Evolutionary conservation across 2,329 filamentous ascomycete species (phyloP), one percentile per base, ranked within the genome.

Genomic region (Tolypocladium ophioglossoides): DNA sequence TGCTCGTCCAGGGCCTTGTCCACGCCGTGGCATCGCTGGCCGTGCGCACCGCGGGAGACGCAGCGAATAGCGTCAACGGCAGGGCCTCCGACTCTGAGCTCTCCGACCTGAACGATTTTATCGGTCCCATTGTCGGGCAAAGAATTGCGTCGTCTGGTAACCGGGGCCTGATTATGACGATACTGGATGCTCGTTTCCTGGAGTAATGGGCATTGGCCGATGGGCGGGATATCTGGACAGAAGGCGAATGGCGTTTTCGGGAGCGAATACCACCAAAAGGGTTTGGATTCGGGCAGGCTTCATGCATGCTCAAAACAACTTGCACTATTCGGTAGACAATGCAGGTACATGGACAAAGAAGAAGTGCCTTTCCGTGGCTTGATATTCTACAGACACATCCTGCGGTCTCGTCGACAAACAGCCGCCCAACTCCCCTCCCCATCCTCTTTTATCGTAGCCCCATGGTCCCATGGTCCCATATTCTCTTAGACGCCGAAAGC

Each of bases 101-200:
- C 0, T 64, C 69, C 8, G 73, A 80, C 53, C 67, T 83, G 4
- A 73, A 72, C 35, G 78, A 79, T 2, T 83, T 82, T 52, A 63
- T 84, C 8, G 80, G 80, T 0, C 73, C 78, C 7, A 77, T 76
- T 44, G 68, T 83, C 3, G 79, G 77, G n/a, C 68, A 70, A 40
- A 73, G 73, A 47, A 70, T 83, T 58, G 69, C 72, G 0, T 64
- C 67, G 30, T 62, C 78, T 10, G 73, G 70, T 4, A 77, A 79
- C 57, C 70, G 73, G 41, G 66, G 68, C 39, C 64, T 84, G 47
- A 76, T 79, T 55, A 70, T 70, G 60, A 73, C 74, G 3, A 72
- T 83, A 14, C 65, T 83, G 51, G 79, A 82, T 57, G 79, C 80
- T n/a, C 72, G 75, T 50, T 72, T 74, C 57, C 72, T 82, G 61